Base-by-base conservation (phyloP, 2,329 filamentous ascomycete species). In the Spiromastix sp. region DNA sequence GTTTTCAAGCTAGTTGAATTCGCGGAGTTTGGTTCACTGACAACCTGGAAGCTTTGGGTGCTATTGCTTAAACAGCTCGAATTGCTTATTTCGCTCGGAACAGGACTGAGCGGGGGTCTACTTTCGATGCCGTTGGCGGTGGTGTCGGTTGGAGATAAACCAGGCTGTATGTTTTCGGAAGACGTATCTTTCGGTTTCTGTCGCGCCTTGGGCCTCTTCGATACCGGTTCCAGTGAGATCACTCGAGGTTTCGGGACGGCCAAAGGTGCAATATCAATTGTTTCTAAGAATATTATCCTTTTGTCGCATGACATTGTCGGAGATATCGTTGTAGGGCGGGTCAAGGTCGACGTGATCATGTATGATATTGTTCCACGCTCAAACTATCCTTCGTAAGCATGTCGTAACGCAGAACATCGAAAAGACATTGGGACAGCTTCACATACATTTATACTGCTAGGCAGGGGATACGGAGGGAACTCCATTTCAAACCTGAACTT, bases 331-430 rank as follows among this genome's bases (percentile, higher is more conserved):
- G 83, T 91, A 13, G 91, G 89, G 38, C 86, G 77, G 13, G 89
- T 96, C 38, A 96, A 60, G 6, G 86, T 95, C 20, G 89, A 81
- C 4, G 85, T 89, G 48, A 96, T 74, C 64, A 89, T 77, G 61
- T 96, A 98, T 13, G 82, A 81, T 49, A 98, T 85, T 2, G 85
- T 87, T 22, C 91, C 91, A 53, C 89, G 79, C 61, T 96, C 91
- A 58, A 98, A 98, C 86, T 96, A 38, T 11, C 17, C 10, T 7
- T 7, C 18, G 11, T 26, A 16, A 28, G n/a, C 18, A 19, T 21
- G 17, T 20, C 9, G 20, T 45, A 31, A 42, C 38, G 16, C n/a
- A 38, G 24, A 24, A 26, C 28, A 20, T 39, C 30, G 19, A 38
- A 28, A 21, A 16, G 33, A 30, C 34, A 26, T 44, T 40, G 30